Evolutionary conservation across 1,284 basidiomycete species (phyloP).

Genomic region (Cutaneotrichosporon cavernicola): DNA sequence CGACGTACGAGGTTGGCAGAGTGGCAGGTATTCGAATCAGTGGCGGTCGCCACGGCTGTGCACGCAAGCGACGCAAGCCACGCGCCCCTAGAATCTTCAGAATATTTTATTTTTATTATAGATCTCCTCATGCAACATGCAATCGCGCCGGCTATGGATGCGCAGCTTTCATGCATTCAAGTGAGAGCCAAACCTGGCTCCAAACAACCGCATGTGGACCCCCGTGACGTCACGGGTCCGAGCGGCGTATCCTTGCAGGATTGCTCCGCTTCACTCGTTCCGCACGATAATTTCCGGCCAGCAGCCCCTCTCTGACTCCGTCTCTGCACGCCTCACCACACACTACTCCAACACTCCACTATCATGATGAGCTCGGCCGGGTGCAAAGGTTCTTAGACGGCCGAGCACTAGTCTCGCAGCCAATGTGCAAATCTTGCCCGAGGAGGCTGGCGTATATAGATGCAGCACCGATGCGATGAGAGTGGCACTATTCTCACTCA

Average conservation of each 20-base stretch:
- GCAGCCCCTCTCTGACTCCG: background rate
- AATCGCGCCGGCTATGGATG: background rate
- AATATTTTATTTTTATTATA: too few relatives aligned
- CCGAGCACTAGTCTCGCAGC: background rate
- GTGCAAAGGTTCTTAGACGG: background rate
- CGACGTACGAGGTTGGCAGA: too few relatives aligned
- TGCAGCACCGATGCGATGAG: background rate
- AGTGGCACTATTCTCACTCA: background rate
- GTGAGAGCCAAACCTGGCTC: too few relatives aligned
- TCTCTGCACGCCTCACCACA: background rate
- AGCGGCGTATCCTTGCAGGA: background rate
- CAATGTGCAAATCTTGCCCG: background rate
- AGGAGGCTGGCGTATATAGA: background rate
- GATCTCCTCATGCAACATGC: too few relatives aligned
- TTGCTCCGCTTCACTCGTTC: background rate
- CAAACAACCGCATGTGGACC: background rate
- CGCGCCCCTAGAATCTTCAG: too few relatives aligned
- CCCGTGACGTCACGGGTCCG: background rate
- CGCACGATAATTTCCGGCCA: background rate
- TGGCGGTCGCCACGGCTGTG: too few relatives aligned
- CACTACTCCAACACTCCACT: background rate
- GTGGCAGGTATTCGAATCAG: too few relatives aligned
- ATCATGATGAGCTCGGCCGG: slow-evolving; percentile 5
- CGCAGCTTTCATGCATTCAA: background rate
- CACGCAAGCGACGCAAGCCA: too few relatives aligned